Base-by-base conservation (phyloP, 1,139 yeast species). In the Maudiozyma humilis region DNA sequence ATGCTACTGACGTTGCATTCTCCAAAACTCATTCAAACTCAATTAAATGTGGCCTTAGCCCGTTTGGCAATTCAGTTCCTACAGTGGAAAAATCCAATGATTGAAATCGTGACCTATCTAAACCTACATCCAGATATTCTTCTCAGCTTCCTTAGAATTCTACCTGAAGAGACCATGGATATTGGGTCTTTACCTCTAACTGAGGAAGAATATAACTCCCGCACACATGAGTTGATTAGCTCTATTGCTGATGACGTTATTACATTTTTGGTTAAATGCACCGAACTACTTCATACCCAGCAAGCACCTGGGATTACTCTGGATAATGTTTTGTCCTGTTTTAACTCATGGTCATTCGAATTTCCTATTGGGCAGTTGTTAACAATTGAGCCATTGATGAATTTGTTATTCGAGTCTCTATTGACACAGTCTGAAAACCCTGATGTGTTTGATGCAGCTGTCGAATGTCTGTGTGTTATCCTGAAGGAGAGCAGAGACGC, bases 161-260 rank as follows among this genome's bases (percentile, higher is more conserved):
- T 93, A 46, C 98, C 99, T 0, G 97, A 93, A 62, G 98, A 93
- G 63, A 73, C 91, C 41, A 68, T 80, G 41, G 93, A 85, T 53
- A 78, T 80, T 37, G 82, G 83, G 52, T 80, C 81, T 48, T 77
- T 94, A 1, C 81, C 91, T 29, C 68, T 89, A 48, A 78, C 89
- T 3, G 95, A 85, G 58, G 91, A 82, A 34, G 95, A 89, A 59
- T 84, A 85, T 57, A 73, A 75, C 47, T 54, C 62, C 3, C 75
- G 96, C 55, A 77, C 84, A 2, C 67, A 70, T 34, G 78, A 77
- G 49, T 69, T 87, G 44, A 73, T 91, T 33, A 71, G 76, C 27
- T 67, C 73, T 40, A 87, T 85, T 53, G 86, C 87, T 2, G 81
- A 77, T 46, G 75, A 73, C 42, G 88, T 91, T 1, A 67, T 89